Conservation (phyloP, 352 stramenopile species). For the Blastocystis sp. region DNA sequence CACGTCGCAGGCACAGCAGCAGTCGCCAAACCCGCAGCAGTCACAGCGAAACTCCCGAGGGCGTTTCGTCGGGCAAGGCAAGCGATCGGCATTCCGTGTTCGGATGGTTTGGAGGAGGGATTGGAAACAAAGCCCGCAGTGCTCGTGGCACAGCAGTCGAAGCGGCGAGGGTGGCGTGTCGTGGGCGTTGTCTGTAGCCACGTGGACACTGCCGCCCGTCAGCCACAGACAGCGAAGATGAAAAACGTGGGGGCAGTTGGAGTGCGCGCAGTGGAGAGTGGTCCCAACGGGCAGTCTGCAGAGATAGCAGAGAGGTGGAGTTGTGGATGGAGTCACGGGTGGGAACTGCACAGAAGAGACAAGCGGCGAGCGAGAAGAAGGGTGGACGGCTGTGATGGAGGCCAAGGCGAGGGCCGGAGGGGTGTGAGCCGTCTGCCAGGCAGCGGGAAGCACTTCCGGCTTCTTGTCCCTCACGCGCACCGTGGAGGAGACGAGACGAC, state of each 20-base stretch:
- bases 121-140: too few relatives aligned
- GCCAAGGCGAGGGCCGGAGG: not conserved
- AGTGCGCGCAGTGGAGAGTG: not conserved
- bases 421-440: not conserved
- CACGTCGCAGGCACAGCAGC: too few relatives aligned
- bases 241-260: not conserved
- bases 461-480: not conserved
- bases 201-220: not conserved
- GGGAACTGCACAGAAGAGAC: not conserved
- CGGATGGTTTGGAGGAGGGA: too few relatives aligned
- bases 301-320: not conserved
- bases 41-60: too few relatives aligned
- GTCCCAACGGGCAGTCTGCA: slow-evolving; percentile 1
- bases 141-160: too few relatives aligned
- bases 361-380: not conserved
- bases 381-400: not conserved
- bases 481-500: not conserved
- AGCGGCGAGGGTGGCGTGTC: too few relatives aligned
- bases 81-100: too few relatives aligned
- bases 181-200: not conserved
- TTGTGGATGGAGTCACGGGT: not conserved
- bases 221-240: not conserved
- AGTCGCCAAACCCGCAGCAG: too few relatives aligned
- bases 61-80: too few relatives aligned
- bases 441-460: not conserved